Base-by-base conservation (phyloP, 108 stramenopile species). In the Conticribra guillardii region DNA sequence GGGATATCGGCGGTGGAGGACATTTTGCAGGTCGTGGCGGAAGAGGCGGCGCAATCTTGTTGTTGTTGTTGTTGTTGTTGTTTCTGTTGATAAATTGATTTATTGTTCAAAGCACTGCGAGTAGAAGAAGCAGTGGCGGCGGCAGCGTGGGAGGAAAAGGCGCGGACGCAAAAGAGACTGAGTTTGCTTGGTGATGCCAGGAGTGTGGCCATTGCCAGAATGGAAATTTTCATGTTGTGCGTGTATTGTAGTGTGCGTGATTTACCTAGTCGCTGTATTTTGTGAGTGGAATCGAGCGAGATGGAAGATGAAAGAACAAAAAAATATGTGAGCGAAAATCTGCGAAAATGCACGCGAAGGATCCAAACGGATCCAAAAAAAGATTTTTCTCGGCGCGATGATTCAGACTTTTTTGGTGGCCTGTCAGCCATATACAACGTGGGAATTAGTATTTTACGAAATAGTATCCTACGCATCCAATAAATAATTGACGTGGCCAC, bases 161-260 rank as follows among this genome's bases (percentile, higher is more conserved):
- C 74, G 3, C 74, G 66, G 51, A 45, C 47, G 52, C 56, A 51
- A 61, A 3, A 37, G 45, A 33, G 28, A 23, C 27, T 4, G 55
- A 17, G 28, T 4, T 29, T 46, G 47, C 50, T 69, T 15, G 31
- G 69, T 24, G 61, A 59, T 2, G 65, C 46, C 24, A 71, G 37
- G 31, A 79, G 45, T 49, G 70, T 57, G 70, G 78, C 71, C 14
- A 78, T 33, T 7, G 78, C 78, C 27, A 56, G 0, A 30, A 63
- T 33, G 21, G 60, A 47, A 3, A 79, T 56, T 60, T 67, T 79
- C 78, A 79, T 79, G 1, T 30, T 19, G 33, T 9, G 29, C 11
- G 44, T 3, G 14, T 15, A n/a, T n/a, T 29, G 28, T 24, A 29
- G 8, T 56, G 14, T 26, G 55, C 21, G 26, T 5, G 27, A 29